A percentile compares a stretch with the other conserved stretches of the same genome.
phyloP scores from a whole-genome alignment of 1,139 yeast genomes.

The Protomyces arabidopsidicola region DNA sequence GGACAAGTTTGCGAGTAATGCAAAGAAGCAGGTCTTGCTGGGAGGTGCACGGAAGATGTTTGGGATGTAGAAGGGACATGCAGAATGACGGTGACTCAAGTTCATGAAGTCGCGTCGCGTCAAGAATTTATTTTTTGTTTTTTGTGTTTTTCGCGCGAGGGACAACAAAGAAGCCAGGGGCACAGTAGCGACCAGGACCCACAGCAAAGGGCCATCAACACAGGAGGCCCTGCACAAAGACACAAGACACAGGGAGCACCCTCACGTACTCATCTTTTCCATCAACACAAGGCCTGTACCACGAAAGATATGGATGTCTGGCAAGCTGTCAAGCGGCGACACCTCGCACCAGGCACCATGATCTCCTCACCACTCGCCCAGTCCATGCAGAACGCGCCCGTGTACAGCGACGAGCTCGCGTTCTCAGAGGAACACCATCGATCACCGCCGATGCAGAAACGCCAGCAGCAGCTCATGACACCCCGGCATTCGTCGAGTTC shows the following conservation, averaged over 20 bases:
- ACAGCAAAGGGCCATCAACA: no score
- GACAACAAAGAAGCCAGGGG: background rate
- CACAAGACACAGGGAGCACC: no score
- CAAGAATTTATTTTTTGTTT: background rate
- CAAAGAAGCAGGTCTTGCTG: constrained; percentile 35
- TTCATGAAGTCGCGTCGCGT: background rate
- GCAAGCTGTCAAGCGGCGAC: background rate
- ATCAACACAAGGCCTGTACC: no score
- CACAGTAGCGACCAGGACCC: background rate
- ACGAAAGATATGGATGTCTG: background rate
- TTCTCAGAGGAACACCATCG: background rate
- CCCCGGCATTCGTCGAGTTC: constrained; percentile 21
- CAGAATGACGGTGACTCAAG: background rate
- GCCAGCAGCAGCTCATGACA: constrained; percentile 3
- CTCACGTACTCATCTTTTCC: no score
- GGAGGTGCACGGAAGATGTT: constrained; percentile 6
- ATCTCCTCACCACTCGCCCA: background rate
- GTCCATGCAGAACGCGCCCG: background rate
- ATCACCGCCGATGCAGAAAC: background rate
- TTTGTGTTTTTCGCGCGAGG: background rate
- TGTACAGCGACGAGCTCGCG: background rate
- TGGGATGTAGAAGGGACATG: background rate
- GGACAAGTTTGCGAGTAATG: constrained; percentile 36
- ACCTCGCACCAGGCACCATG: background rate
- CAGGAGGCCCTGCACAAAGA: no score